Evolutionary conservation across 441 rosid species (phyloP).

Genomic region (Lagerstroemia fauriei): DNA sequence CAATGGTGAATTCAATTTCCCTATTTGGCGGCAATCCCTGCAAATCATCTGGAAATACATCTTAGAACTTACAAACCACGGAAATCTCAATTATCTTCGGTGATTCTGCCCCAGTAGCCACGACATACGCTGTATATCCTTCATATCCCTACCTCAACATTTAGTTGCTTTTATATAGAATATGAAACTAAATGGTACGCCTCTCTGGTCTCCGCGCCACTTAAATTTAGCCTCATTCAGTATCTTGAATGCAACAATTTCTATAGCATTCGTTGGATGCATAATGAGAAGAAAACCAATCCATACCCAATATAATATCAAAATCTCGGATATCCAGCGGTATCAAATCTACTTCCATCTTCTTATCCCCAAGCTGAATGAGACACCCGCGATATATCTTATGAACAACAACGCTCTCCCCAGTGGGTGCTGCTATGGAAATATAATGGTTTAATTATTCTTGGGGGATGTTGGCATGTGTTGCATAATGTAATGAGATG

Average conservation of each 20-base stretch:
- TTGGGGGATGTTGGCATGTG: neutral
- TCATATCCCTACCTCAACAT: neutral
- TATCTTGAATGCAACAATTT: neutral
- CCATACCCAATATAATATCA: neutral
- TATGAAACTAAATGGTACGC: neutral
- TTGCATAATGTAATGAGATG: neutral
- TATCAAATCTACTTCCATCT: neutral
- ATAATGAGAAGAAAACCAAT: neutral
- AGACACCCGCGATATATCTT: neutral
- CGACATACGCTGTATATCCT: neutral
- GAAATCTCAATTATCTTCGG: neutral
- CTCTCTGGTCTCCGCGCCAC: neutral
- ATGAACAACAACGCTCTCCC: neutral
- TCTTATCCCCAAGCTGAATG: neutral
- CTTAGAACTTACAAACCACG: neutral
- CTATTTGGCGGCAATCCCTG: neutral
- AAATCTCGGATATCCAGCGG: neutral
- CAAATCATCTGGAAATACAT: neutral
- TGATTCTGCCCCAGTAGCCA: neutral
- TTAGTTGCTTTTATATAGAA: neutral
- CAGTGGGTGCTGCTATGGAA: neutral
- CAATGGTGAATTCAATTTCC: neutral
- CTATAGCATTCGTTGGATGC: neutral
- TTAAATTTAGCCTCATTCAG: neutral
- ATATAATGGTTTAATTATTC: neutral